These are phyloP conservation scores for Talaromyces borbonicus DNA, from an alignment of 495 filamentous ascomycete species.

Conservation along the genomic window DNA sequence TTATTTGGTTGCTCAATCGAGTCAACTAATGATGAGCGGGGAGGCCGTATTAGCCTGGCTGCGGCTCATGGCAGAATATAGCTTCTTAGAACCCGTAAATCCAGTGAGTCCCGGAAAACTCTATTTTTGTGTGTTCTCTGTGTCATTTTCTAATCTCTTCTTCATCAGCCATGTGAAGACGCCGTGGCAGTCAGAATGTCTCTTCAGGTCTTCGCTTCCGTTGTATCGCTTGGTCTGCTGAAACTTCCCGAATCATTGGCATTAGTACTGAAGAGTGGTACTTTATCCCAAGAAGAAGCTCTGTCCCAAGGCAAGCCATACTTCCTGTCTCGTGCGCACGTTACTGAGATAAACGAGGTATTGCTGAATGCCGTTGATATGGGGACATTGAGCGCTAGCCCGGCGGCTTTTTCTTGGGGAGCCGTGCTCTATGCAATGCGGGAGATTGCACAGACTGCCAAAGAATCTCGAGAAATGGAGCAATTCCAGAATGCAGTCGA, in stretches of 20 bases:
- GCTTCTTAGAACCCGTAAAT: slow-evolving; percentile 52
- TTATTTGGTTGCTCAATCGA: slow-evolving; percentile 56
- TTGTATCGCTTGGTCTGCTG: slow-evolving; percentile 64
- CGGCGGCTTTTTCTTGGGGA: slow-evolving; percentile 67
- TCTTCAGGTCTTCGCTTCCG: slow-evolving; percentile 56
- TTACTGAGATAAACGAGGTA: slow-evolving; percentile 55
- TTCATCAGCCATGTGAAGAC: slow-evolving; percentile 30
- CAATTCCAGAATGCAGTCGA: slow-evolving; percentile 54
- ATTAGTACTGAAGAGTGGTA: slow-evolving; percentile 19
- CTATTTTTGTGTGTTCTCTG: too few relatives aligned
- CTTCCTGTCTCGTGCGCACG: slow-evolving; percentile 48
- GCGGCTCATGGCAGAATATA: slow-evolving; percentile 49
- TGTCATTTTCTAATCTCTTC: slow-evolving; percentile 19
- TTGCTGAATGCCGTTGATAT: slow-evolving; percentile 37
- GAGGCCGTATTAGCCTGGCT: slow-evolving; percentile 64
- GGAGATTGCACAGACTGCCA: slow-evolving; percentile 45
- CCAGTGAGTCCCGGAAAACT: slow-evolving; percentile 34
- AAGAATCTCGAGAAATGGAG: slow-evolving; percentile 49
- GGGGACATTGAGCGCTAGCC: slow-evolving; percentile 44
- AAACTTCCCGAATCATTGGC: slow-evolving; percentile 44
- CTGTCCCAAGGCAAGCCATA: slow-evolving; percentile 28
- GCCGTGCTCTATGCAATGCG: slow-evolving; percentile 61
- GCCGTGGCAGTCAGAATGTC: slow-evolving; percentile 45
- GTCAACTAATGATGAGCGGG: slow-evolving; percentile 43
- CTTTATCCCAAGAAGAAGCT: slow-evolving; percentile 8